Conservation (phyloP, 2,329 filamentous ascomycete species). For the Phialemoniopsis sp. region DNA sequence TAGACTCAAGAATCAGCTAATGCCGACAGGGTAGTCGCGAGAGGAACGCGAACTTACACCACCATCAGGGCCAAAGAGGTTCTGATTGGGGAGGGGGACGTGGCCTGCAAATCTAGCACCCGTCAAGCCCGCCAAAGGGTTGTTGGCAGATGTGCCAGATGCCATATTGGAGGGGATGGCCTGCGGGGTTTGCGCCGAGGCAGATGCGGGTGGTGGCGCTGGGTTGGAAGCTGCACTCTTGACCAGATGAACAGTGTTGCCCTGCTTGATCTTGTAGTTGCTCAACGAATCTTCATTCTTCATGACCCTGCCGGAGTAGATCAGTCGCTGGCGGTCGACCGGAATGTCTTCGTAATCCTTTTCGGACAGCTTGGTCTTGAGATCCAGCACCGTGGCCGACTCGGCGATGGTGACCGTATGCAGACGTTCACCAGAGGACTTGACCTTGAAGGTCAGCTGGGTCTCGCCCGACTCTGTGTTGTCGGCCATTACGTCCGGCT, state of each 20-base stretch:
- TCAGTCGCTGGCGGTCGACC: slow-evolving; percentile 84
- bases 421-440: slow-evolving; percentile 82
- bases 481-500: slow-evolving; percentile 54
- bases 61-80: slow-evolving; percentile 90
- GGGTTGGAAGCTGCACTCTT: slow-evolving; percentile 91
- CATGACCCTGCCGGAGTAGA: slow-evolving; percentile 95
- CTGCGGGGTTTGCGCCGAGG: slow-evolving; percentile 42
- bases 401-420: slow-evolving; percentile 78
- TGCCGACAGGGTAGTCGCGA: not conserved
- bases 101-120: slow-evolving; percentile 93
- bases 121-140: slow-evolving; percentile 84
- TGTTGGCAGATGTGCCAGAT: slow-evolving; percentile 72
- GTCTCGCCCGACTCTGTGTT: slow-evolving; percentile 58
- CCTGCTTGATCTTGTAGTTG: slow-evolving; percentile 91
- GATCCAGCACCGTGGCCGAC: slow-evolving; percentile 72
- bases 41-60: slow-evolving; percentile 84
- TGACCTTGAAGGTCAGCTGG: slow-evolving; percentile 93
- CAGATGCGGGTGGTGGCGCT: slow-evolving; percentile 36
- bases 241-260: slow-evolving; percentile 93
- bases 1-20: slow-evolving; percentile 30
- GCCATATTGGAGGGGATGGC: slow-evolving; percentile 75
- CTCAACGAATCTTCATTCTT: slow-evolving; percentile 87
- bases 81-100: slow-evolving; percentile 79
- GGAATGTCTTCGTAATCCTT: slow-evolving; percentile 83
- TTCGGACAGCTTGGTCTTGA: slow-evolving; percentile 84